Conservation (phyloP, 371 early-diverging fungal species). For the Circinella minor region DNA sequence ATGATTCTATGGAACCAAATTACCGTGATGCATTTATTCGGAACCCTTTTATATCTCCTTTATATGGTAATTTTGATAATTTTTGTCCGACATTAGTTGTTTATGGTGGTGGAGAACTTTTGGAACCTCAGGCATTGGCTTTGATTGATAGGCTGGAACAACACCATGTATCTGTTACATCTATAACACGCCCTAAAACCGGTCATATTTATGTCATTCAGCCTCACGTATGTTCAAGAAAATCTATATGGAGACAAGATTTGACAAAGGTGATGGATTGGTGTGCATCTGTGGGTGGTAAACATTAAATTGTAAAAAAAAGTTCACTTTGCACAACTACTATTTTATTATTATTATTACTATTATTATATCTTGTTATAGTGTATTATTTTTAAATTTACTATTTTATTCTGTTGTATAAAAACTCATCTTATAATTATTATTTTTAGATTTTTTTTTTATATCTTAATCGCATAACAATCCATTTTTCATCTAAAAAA, state of each 20-base stretch:
- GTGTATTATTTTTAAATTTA: too few relatives aligned
- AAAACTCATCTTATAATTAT: too few relatives aligned
- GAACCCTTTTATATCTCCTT: slow-evolving; percentile 29
- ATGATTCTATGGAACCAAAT: slow-evolving; percentile 3
- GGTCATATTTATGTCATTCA: slow-evolving; percentile 33
- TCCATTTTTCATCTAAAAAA: too few relatives aligned
- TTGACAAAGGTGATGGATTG: slow-evolving; percentile 3
- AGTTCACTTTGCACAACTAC: not conserved
- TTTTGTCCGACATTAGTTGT: slow-evolving; percentile 33
- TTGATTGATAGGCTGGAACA: slow-evolving; percentile 20
- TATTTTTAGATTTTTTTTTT: too few relatives aligned
- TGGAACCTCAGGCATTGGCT: slow-evolving; percentile 26
- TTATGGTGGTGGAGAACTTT: slow-evolving; percentile 31
- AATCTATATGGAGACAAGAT: slow-evolving; percentile 20
- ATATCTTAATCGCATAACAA: too few relatives aligned
- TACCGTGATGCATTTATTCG: slow-evolving; percentile 12
- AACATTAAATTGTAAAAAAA: not conserved
- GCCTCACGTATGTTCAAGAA: slow-evolving; percentile 2
- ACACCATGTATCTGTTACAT: slow-evolving; percentile 30
- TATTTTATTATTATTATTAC: too few relatives aligned
- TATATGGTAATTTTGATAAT: slow-evolving; percentile 24
- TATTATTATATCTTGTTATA: too few relatives aligned
- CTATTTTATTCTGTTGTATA: too few relatives aligned
- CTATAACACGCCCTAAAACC: slow-evolving; percentile 23
- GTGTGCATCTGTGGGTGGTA: slow-evolving; percentile 7